A percentile compares a stretch with the other conserved stretches of the same genome.
Evolutionary conservation across 257 asterid species (phyloP).

Genomic region (Nemophila menziesii): DNA sequence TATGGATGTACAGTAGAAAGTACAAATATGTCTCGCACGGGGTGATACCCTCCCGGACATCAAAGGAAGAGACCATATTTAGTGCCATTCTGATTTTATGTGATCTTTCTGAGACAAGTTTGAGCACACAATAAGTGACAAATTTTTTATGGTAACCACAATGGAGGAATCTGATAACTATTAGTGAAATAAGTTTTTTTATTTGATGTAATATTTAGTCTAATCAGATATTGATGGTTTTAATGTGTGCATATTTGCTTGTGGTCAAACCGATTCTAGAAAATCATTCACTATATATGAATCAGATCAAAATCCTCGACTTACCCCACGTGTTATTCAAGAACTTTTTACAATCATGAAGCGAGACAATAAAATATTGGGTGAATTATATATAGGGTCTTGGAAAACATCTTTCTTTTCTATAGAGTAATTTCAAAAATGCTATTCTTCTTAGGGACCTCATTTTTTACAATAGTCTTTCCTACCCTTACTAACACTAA

Average conservation of each 20-base stretch:
- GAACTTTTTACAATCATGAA: constrained; percentile 79
- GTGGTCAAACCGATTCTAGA: constrained; percentile 99
- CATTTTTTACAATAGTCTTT: too few relatives aligned
- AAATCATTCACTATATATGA: constrained; percentile 94
- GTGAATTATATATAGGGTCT: too few relatives aligned
- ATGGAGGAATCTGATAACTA: too few relatives aligned
- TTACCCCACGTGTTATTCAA: constrained; percentile 81
- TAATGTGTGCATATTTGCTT: constrained; percentile 93
- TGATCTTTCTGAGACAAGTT: neutral
- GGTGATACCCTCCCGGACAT: neutral
- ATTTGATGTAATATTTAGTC: constrained; percentile 61
- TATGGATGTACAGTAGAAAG: neutral
- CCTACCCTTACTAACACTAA: too few relatives aligned
- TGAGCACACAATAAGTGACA: too few relatives aligned
- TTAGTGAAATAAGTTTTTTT: neutral
- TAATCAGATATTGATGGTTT: constrained; percentile 97
- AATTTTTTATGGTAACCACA: too few relatives aligned
- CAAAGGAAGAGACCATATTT: neutral
- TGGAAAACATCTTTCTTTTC: too few relatives aligned
- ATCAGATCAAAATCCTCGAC: constrained; percentile 76
- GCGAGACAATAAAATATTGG: constrained; percentile 59
- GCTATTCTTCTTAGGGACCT: too few relatives aligned
- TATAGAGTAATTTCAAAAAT: too few relatives aligned
- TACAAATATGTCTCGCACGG: neutral
- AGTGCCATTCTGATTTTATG: neutral